These are phyloP conservation scores for Leptomonas pyrrhocoris DNA, from an alignment of 208 protist species.

Conservation along the genomic window DNA sequence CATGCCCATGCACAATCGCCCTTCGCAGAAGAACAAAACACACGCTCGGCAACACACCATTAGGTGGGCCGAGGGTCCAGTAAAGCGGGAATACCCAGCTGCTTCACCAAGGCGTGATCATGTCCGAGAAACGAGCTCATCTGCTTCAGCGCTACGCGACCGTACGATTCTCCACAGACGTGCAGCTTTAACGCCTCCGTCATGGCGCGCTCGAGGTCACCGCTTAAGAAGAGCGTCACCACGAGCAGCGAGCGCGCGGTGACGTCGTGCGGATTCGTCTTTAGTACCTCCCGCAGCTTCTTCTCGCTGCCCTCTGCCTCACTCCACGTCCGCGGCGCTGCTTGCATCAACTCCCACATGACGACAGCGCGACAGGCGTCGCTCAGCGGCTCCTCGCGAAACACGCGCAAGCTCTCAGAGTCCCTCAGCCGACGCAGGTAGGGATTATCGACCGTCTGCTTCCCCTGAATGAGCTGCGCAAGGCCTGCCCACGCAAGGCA, in stretches of 20 bases:
- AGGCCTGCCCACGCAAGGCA: conserved; percentile 72
- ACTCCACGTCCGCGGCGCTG: conserved; percentile 46
- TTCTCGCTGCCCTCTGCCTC: conserved; percentile 62
- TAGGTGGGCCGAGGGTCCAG: neutral
- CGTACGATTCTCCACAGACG: conserved; percentile 47
- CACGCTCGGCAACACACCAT: neutral
- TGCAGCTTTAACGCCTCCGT: conserved; percentile 87
- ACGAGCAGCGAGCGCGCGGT: conserved; percentile 60
- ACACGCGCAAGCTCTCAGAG: conserved; percentile 25
- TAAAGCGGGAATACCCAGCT: conserved; percentile 28
- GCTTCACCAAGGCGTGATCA: conserved; percentile 54
- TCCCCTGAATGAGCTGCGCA: conserved; percentile 69
- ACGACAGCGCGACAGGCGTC: conserved; percentile 59
- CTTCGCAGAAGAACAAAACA: too few relatives aligned
- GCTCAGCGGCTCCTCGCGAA: conserved; percentile 47
- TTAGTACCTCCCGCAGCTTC: conserved; percentile 45
- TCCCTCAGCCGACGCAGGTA: conserved; percentile 41
- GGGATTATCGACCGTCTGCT: conserved; percentile 27
- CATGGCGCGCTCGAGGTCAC: conserved; percentile 82
- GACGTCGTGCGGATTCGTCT: conserved; percentile 40
- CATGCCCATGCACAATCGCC: too few relatives aligned
- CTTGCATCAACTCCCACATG: conserved; percentile 43
- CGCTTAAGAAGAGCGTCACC: conserved; percentile 79
- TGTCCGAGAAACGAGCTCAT: conserved; percentile 65
- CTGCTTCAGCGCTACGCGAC: conserved; percentile 54